Conservation (phyloP, 192 early-diverging fungal species). For the Entrophospora sp. region DNA sequence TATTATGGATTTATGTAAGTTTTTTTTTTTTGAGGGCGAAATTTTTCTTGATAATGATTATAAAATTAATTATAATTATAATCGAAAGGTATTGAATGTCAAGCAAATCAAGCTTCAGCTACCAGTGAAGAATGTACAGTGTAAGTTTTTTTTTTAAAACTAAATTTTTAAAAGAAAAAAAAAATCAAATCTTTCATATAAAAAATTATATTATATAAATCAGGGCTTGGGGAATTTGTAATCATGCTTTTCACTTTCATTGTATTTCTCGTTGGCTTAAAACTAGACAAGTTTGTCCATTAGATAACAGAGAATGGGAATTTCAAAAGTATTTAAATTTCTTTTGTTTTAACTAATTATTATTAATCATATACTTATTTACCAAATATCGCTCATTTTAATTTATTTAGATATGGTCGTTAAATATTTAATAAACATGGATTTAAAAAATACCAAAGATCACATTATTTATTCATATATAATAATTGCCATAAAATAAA, state of each 20-base stretch:
- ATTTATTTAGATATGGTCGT: constrained; percentile 1
- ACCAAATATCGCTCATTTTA: too few relatives aligned
- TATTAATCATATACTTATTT: too few relatives aligned
- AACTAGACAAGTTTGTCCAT: constrained; percentile 89
- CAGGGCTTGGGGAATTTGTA: constrained; percentile 20
- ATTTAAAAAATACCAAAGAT: too few relatives aligned
- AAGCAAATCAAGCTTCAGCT: constrained; percentile 91
- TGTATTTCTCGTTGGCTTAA: constrained; percentile 98
- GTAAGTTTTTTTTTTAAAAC: constrained; percentile 43
- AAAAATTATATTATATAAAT: neutral
- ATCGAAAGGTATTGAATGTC: constrained; percentile 82
- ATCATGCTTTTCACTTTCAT: constrained; percentile 99
- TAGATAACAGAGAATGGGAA: constrained; percentile 99
- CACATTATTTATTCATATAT: too few relatives aligned
- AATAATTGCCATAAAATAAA: too few relatives aligned
- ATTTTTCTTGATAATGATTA: too few relatives aligned
- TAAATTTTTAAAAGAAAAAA: too few relatives aligned
- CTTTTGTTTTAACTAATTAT: constrained; percentile 29
- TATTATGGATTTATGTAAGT: constrained; percentile 96
- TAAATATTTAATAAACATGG: neutral
- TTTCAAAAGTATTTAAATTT: constrained; percentile 71
- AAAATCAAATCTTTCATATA: too few relatives aligned
- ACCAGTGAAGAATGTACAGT: constrained; percentile 91
- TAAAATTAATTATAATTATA: too few relatives aligned
- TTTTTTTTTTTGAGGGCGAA: neutral